phyloP scores from a whole-genome alignment of 495 filamentous ascomycete species.

The Talaromyces trachyspermus region DNA sequence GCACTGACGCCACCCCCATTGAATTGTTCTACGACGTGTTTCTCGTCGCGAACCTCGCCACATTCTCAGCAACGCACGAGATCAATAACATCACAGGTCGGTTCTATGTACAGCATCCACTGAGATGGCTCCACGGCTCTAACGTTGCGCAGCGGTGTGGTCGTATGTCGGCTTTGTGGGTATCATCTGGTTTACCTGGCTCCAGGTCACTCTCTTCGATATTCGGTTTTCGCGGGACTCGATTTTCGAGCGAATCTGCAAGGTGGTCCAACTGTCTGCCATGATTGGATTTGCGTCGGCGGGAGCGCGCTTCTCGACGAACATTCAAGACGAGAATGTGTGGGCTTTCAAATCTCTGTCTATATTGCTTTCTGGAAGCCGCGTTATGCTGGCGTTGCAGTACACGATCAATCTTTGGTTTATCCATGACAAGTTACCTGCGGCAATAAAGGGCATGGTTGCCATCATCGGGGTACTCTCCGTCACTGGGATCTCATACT shows the following conservation, averaged over 20 bases:
- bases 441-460: conserved; percentile 24
- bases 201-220: conserved; percentile 60
- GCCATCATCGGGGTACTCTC: conserved; percentile 38
- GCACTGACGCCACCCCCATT: conserved; percentile 43
- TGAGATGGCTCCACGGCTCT: background rate
- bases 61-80: conserved; percentile 50
- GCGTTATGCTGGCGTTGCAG: conserved; percentile 50
- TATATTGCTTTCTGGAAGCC: conserved; percentile 52
- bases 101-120: background rate
- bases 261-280: conserved; percentile 52
- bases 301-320: conserved; percentile 46
- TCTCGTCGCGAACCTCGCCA: conserved; percentile 61
- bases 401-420: conserved; percentile 45
- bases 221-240: conserved; percentile 61
- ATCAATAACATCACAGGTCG: conserved; percentile 41
- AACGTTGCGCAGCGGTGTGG: conserved; percentile 23
- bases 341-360: conserved; percentile 41
- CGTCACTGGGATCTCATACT: conserved; percentile 36
- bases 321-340: conserved; percentile 34
- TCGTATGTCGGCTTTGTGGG: conserved; percentile 58
- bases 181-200: conserved; percentile 68
- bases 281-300: conserved; percentile 61
- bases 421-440: conserved; percentile 30
- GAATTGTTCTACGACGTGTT: conserved; percentile 67
- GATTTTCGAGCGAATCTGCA: conserved; percentile 58